These are phyloP conservation scores for Penicillium tannophilum DNA, from an alignment of 495 filamentous ascomycete genomes.

Conservation along the genomic window DNA sequence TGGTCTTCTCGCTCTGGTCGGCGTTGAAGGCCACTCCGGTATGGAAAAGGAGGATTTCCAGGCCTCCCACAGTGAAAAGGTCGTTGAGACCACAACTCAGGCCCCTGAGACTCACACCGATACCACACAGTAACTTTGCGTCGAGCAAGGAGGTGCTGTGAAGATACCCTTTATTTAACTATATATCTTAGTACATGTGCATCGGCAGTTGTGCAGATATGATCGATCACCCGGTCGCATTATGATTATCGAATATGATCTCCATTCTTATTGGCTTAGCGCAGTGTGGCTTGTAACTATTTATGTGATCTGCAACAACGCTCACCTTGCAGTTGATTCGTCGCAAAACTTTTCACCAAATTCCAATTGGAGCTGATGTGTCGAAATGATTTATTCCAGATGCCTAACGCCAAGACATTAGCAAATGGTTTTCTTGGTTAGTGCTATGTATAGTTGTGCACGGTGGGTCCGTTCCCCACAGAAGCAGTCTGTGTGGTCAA, in stretches of 20 bases:
- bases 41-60: conserved; percentile 17
- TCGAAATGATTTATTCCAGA: neutral
- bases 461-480: neutral
- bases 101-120: neutral
- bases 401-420: neutral
- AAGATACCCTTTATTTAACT: neutral
- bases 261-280: neutral
- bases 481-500: neutral
- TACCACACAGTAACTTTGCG: neutral
- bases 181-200: neutral
- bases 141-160: conserved; percentile 9
- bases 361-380: neutral
- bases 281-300: conserved; percentile 1
- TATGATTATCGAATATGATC: neutral
- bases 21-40: conserved; percentile 17
- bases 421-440: neutral
- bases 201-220: neutral
- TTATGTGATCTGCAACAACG: conserved; percentile 1
- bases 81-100: conserved; percentile 4
- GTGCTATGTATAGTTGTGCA: neutral
- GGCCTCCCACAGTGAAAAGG: conserved; percentile 13
- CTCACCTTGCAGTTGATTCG: conserved; percentile 3
- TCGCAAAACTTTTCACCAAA: neutral
- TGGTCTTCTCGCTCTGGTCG: conserved; percentile 34
- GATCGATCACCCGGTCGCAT: neutral